Base-by-base conservation (phyloP, 306 rosid species). In the Lagenaria siceraria region DNA sequence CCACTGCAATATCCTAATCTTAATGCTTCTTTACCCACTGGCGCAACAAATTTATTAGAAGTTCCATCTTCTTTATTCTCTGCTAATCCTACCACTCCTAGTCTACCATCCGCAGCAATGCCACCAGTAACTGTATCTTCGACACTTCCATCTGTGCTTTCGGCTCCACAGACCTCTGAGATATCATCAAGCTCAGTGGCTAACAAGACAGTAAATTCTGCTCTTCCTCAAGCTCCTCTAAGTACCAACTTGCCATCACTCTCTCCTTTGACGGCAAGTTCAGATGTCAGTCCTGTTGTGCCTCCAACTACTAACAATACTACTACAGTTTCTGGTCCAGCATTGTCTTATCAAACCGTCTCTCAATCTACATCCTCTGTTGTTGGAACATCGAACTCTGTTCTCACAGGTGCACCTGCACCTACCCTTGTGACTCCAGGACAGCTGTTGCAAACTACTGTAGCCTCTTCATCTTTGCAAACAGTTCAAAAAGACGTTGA, bases 341-440 rank as follows among this genome's bases (percentile, higher is more conserved):
- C 91, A 59, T 7, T 69, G 55, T 69, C 75, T 69, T 84, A 86
- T 83, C 91, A 89, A 84, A 78, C 85, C 38, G 53, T 81, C 29
- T 84, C 98, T 69, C 90, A 87, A 79, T 52, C 90, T 40, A 15
- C 84, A 17, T 81, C 96, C 56, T 81, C 90, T 13, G 55, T 78
- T 68, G 83, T 80, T 80, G 93, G 93, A 76, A 78, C 93, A 75
- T 81, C 90, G 25, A 87, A 55, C 79, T 81, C 92, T 29, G 48
- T 79, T 31, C 84, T 49, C n/a, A 14, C 82, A 35, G 92, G 88
- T 74, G 59, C 85, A 48, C 82, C 87, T 8, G 81, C 80, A 33
- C 97, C 91, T 68, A 79, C 96, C 66, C 79, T 91, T 82, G 84
- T 94, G 79, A 94, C 96, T 75, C 97, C 97, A 18, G 96, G 93